phyloP scores from a whole-genome alignment of 306 rosid genomes.

The Vigna angularis region DNA sequence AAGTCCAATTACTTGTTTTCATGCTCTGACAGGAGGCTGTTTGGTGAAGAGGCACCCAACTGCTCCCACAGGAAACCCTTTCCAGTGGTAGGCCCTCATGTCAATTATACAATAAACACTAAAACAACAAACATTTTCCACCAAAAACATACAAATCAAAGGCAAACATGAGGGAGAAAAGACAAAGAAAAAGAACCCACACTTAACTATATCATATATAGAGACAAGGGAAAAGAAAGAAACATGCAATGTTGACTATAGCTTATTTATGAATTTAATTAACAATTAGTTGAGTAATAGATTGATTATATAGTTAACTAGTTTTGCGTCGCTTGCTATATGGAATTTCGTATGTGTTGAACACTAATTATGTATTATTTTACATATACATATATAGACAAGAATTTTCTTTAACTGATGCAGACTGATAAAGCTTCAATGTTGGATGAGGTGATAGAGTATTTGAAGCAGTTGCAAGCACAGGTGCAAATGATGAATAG shows the following conservation, averaged over 20 bases:
- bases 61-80: slow-evolving; percentile 42
- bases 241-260: background rate
- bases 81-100: slow-evolving; percentile 39
- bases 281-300: background rate
- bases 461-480: slow-evolving; percentile 89
- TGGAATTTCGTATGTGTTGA: background rate
- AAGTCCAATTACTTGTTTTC: slow-evolving; percentile 30
- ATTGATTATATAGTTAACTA: background rate
- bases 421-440: slow-evolving; percentile 97
- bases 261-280: no score
- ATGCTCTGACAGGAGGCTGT: slow-evolving; percentile 48
- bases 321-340: background rate
- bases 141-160: slow-evolving; percentile 17
- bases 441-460: slow-evolving; percentile 95
- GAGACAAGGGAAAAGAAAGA: background rate
- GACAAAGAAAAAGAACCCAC: background rate
- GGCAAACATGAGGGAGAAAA: background rate
- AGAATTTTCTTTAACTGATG: background rate
- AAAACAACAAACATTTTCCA: slow-evolving; percentile 24
- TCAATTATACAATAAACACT: slow-evolving; percentile 31
- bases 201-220: background rate
- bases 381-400: no score
- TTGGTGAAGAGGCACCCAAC: slow-evolving; percentile 62
- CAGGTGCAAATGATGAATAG: slow-evolving; percentile 82
- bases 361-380: background rate